Base-by-base conservation (phyloP, 1,284 basidiomycete species). In the Trichosporon ovoides region DNA sequence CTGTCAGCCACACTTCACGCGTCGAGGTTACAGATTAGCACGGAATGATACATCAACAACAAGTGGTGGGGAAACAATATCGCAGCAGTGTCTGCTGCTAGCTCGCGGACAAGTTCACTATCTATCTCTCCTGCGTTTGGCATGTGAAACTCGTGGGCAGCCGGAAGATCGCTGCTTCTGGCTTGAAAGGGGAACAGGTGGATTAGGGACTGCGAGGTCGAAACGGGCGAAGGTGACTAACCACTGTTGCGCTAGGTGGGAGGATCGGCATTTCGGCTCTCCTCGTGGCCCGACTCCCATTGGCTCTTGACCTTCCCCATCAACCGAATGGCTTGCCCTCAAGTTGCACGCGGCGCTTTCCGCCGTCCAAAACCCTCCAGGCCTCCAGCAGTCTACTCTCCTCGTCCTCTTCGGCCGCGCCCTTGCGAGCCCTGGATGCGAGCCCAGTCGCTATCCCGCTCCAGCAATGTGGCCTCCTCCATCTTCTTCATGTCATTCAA, bases 361-460 rank as follows among this genome's bases (percentile, higher is more conserved):
- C n/a, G n/a, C n/a, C n/a, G n/a, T n/a, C n/a, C n/a, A n/a, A n/a
- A n/a, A n/a, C n/a, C n/a, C n/a, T n/a, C n/a, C n/a, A n/a, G n/a
- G n/a, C n/a, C 14, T 7, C 35, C 5, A 5, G 22, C 28, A 31
- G 37, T 16, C 58, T 61, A 74, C 46, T 74, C 72, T 16, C 69
- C 71, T 38, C 73, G 65, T 6, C 66, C 67, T 40, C 72, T 57
- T 50, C 75, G 66, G 10, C 71, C 68, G 31, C 73, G 58, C 7
- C 72, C 69, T 0, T 50, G 61, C 13, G 59, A 62, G 10, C 72
- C 75, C 59, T 77, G 71, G 54, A 76, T 75, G 53, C 76, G 70
- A 10, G 73, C 74, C 71, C 72, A 77, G 58, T 77, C 76, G 60
- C 69, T 72, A 38, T 76, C 75, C 49, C 69, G 68, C 62, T 76